Evolutionary conservation across 805 yeast species (phyloP).

Genomic region (Blastobotrys mokoenaii): DNA sequence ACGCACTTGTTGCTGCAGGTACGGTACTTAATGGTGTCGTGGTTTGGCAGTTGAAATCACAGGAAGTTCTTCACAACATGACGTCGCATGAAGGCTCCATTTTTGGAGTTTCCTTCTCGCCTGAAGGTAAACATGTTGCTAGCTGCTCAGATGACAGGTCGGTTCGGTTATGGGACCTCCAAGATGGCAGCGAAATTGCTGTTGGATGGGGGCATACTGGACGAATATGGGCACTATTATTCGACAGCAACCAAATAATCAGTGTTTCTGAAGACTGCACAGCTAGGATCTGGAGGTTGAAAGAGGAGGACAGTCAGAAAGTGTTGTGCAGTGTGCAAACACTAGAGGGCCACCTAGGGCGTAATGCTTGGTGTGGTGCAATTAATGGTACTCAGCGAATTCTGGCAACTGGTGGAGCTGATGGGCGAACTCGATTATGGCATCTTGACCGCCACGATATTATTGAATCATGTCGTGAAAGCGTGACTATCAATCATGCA

Average conservation of each 20-base stretch:
- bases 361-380: conserved; percentile 70
- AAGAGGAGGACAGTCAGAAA: conserved; percentile 22
- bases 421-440: conserved; percentile 67
- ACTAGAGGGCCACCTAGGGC: conserved; percentile 69
- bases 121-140: conserved; percentile 45
- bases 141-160: conserved; percentile 95
- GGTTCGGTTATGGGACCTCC: conserved; percentile 62
- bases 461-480: not conserved
- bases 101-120: conserved; percentile 64
- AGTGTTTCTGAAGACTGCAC: conserved; percentile 86
- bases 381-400: conserved; percentile 46
- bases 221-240: conserved; percentile 78
- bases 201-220: conserved; percentile 97
- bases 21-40: conserved; percentile 86
- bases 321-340: conserved; percentile 37
- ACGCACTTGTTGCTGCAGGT: conserved; percentile 69
- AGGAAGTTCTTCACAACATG: conserved; percentile 43
- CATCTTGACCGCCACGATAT: conserved; percentile 28
- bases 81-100: conserved; percentile 87
- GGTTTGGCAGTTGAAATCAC: conserved; percentile 49
- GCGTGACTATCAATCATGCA: not conserved
- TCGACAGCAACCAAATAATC: conserved; percentile 38
- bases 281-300: conserved; percentile 57
- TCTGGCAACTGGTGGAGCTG: conserved; percentile 88
- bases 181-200: conserved; percentile 50